Evolutionary conservation across 768 basidiomycete genomes (phyloP).

Genomic region (Boletellus ananas): DNA sequence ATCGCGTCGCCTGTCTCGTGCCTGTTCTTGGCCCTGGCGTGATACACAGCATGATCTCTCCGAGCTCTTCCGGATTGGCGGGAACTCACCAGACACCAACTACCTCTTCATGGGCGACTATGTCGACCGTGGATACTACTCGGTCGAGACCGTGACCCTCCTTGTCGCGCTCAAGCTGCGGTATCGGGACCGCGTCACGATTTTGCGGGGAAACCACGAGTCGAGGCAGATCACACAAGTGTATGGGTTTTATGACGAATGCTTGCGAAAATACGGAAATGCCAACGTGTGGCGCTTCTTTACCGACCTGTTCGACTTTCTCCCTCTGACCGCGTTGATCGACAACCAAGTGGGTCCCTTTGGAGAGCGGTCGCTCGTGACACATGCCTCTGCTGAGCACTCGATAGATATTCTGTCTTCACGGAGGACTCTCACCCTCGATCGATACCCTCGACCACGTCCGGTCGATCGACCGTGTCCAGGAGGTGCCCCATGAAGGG

Average conservation of each 20-base stretch:
- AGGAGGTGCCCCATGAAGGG: slow-evolving; percentile 99
- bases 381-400: slow-evolving; percentile 8
- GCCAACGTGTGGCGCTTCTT: slow-evolving; percentile 99
- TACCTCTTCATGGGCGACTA: slow-evolving; percentile 99
- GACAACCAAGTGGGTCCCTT: slow-evolving; percentile 88
- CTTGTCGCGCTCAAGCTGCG: slow-evolving; percentile 96
- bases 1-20: slow-evolving; percentile 17
- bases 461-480: slow-evolving; percentile 96
- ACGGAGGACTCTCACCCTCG: slow-evolving; percentile 96
- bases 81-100: slow-evolving; percentile 98
- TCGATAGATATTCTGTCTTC: slow-evolving; percentile 92
- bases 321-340: slow-evolving; percentile 95
- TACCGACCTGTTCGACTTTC: slow-evolving; percentile 97
- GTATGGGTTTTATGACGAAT: slow-evolving; percentile 99
- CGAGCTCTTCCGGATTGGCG: slow-evolving; percentile 97
- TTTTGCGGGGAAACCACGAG: slow-evolving; percentile 98
- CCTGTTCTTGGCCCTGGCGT: background rate
- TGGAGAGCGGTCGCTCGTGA: background rate
- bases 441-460: slow-evolving; percentile 99
- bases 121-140: slow-evolving; percentile 98
- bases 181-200: slow-evolving; percentile 97
- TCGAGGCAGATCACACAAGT: slow-evolving; percentile 99
- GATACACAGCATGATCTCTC: slow-evolving; percentile 90
- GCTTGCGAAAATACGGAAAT: slow-evolving; percentile 98
- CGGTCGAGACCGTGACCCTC: slow-evolving; percentile 96